phyloP scores from a whole-genome alignment of 1,139 yeast species.

The Blastobotrys niveus region DNA sequence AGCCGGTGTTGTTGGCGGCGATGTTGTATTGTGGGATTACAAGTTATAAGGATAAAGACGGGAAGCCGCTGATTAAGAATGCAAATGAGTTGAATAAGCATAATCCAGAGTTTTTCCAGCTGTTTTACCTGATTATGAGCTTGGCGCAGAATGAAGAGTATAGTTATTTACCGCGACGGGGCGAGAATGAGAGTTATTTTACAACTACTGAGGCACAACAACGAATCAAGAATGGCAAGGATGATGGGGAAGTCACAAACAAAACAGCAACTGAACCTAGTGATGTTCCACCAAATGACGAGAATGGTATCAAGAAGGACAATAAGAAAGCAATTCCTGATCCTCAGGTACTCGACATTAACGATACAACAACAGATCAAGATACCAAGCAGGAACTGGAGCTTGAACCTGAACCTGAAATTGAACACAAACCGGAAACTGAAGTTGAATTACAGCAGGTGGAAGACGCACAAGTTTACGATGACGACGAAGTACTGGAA shows the following conservation, averaged over 20 bases:
- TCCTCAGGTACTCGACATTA: no score
- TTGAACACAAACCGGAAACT: not conserved
- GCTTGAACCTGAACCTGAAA: not conserved
- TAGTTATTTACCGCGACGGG: not conserved
- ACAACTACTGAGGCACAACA: no score
- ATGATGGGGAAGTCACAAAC: not conserved
- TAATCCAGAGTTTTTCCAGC: slow-evolving; percentile 10
- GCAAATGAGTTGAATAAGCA: slow-evolving; percentile 10
- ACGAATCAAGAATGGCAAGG: not conserved
- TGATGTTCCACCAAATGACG: not conserved
- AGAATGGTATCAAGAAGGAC: not conserved
- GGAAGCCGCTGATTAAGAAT: slow-evolving; percentile 1
- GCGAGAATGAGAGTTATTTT: not conserved
- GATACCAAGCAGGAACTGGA: no score
- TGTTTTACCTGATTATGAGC: slow-evolving; percentile 15
- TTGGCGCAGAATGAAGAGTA: slow-evolving; percentile 10
- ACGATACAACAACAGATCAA: no score
- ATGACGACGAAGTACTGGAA: not conserved
- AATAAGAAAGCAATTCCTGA: no score
- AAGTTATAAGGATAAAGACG: not conserved
- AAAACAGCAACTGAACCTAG: not conserved
- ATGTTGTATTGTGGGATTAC: slow-evolving; percentile 14
- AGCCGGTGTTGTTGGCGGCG: slow-evolving; percentile 16
- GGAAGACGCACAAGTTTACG: not conserved
- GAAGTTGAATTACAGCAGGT: not conserved